A percentile compares a stretch with the other conserved stretches of the same genome.
phyloP scores from a whole-genome alignment of 2,329 filamentous ascomycete genomes.

The Alternaria alternata region DNA sequence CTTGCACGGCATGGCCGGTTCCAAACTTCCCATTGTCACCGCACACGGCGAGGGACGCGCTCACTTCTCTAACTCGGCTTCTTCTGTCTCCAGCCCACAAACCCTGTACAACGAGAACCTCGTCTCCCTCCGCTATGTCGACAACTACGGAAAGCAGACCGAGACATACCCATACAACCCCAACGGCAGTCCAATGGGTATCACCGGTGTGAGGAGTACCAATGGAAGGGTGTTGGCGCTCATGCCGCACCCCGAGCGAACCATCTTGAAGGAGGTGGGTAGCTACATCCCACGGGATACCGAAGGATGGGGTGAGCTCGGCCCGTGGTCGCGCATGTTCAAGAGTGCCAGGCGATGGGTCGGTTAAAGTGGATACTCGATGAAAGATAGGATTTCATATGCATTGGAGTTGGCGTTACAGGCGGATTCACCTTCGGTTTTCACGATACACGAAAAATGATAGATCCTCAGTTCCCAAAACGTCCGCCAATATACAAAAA shows the following conservation, averaged over 20 bases:
- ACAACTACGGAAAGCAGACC: slow-evolving; percentile 79
- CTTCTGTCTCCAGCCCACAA: slow-evolving; percentile 54
- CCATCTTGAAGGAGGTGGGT: slow-evolving; percentile 78
- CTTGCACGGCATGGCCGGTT: slow-evolving; percentile 85
- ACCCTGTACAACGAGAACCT: slow-evolving; percentile 71
- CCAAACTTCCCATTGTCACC: slow-evolving; percentile 82
- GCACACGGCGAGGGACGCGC: slow-evolving; percentile 93
- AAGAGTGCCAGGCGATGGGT: slow-evolving; percentile 89
- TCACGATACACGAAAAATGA: slow-evolving; percentile 12
- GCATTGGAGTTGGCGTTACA: slow-evolving; percentile 8
- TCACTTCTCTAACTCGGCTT: slow-evolving; percentile 51
- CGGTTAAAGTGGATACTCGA: slow-evolving; percentile 55
- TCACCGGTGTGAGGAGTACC: slow-evolving; percentile 78
- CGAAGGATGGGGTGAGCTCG: slow-evolving; percentile 78
- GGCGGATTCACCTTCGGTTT: not conserved
- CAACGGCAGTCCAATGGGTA: slow-evolving; percentile 82
- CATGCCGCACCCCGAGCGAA: slow-evolving; percentile 96
- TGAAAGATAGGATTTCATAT: not conserved
- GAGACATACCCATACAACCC: slow-evolving; percentile 89
- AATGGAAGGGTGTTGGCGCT: slow-evolving; percentile 85
- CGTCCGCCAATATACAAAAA: not conserved
- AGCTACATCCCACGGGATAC: slow-evolving; percentile 74
- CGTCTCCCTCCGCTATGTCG: slow-evolving; percentile 82
- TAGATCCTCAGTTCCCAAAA: not conserved
- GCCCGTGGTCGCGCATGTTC: slow-evolving; percentile 87